A percentile compares a stretch with the other conserved stretches of the same genome.
These are phyloP conservation scores for Phalaenopsis aphrodite DNA, from an alignment of 106 monocot species.

Conservation along the genomic window DNA sequence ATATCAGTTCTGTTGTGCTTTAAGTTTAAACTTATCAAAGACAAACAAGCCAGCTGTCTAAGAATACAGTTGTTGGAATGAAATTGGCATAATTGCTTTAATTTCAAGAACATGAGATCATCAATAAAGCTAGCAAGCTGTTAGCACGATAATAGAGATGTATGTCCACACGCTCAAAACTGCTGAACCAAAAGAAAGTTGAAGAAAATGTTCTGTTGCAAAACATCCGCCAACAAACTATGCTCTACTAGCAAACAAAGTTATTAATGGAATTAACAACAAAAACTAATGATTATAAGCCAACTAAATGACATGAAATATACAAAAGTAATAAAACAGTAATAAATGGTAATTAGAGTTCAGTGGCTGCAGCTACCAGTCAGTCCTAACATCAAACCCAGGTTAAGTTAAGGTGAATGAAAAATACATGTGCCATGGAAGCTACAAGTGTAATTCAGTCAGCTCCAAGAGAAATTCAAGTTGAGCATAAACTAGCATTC, in stretches of 20 bases:
- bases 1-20: not conserved
- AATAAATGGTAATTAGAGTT: too few relatives aligned
- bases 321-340: too few relatives aligned
- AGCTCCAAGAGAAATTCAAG: not conserved
- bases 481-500: not conserved
- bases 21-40: not conserved
- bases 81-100: not conserved
- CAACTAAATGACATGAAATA: too few relatives aligned
- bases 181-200: not conserved
- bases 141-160: not conserved
- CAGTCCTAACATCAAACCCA: not conserved
- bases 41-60: not conserved
- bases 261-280: too few relatives aligned
- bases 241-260: too few relatives aligned
- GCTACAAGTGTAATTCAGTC: not conserved
- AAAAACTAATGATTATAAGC: too few relatives aligned
- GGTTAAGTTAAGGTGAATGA: not conserved
- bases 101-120: not conserved
- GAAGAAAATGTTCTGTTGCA: not conserved
- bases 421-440: not conserved
- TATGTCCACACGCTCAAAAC: not conserved
- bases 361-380: not conserved
- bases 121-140: not conserved
- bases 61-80: not conserved
- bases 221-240: too few relatives aligned